Conservation (phyloP, 441 rosid species). For the Melastoma candidum region DNA sequence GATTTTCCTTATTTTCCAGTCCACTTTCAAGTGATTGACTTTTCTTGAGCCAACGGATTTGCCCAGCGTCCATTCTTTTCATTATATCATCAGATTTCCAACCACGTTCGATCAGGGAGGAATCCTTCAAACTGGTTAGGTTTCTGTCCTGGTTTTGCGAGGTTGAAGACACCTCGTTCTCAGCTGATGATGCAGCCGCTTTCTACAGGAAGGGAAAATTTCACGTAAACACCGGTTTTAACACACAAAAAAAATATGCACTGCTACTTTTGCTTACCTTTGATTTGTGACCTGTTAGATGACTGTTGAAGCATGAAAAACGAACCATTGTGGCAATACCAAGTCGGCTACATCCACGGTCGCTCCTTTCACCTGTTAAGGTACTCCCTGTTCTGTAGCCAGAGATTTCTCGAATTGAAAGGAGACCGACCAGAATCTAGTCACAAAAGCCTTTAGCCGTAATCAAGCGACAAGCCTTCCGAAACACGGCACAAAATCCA, state of each 20-base stretch:
- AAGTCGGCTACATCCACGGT: constrained; percentile 24
- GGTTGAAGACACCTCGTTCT: no score
- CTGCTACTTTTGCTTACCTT: constrained; percentile 32
- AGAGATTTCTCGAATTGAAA: constrained; percentile 6
- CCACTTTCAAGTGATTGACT: constrained; percentile 64
- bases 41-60: constrained; percentile 38
- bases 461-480: constrained; percentile 78
- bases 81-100: constrained; percentile 48
- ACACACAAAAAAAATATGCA: background rate
- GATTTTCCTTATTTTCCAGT: constrained; percentile 34
- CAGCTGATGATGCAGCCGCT: no score
- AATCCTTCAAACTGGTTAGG: constrained; percentile 21
- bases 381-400: no score
- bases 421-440: constrained; percentile 9
- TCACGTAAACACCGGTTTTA: no score
- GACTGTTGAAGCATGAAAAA: constrained; percentile 78
- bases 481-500: constrained; percentile 90
- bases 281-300: constrained; percentile 34
- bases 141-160: no score
- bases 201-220: no score
- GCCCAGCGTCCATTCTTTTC: constrained; percentile 18
- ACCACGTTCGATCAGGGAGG: constrained; percentile 24
- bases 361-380: constrained; percentile 9
- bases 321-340: constrained; percentile 51
- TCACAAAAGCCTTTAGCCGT: constrained; percentile 54